phyloP scores from a whole-genome alignment of 1,139 yeast genomes.

The Hansenula lynferdii region DNA sequence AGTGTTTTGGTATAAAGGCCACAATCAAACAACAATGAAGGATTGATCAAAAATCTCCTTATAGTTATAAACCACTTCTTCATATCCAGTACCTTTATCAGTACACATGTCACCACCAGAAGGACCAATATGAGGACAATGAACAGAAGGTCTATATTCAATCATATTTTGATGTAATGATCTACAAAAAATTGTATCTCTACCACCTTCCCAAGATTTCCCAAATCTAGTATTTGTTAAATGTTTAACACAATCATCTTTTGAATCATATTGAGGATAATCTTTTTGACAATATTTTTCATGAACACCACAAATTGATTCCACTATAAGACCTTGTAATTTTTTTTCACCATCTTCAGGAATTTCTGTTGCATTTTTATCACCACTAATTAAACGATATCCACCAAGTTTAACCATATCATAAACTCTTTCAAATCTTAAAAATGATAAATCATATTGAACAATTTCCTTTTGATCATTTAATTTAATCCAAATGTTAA shows the following conservation, averaged over 20 bases:
- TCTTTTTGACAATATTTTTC: constrained; percentile 13
- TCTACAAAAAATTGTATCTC: constrained; percentile 21
- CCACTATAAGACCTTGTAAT: constrained; percentile 4
- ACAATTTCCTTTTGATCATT: constrained; percentile 5
- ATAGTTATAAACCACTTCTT: constrained; percentile 6
- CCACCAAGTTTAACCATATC: constrained; percentile 5
- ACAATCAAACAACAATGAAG: not conserved
- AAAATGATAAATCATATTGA: constrained; percentile 12
- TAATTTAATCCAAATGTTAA: constrained; percentile 15
- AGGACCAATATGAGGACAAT: constrained; percentile 22
- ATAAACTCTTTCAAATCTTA: constrained; percentile 9
- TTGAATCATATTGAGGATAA: constrained; percentile 10
- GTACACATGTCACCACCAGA: constrained; percentile 22
- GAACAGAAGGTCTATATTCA: constrained; percentile 17
- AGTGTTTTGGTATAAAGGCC: too few species aligned
- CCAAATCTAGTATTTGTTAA: constrained; percentile 9
- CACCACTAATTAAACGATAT: constrained; percentile 1
- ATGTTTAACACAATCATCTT: constrained; percentile 10
- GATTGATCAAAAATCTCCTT: constrained; percentile 2
- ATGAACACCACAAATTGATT: constrained; percentile 17
- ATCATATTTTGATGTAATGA: constrained; percentile 22
- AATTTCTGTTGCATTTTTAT: not conserved
- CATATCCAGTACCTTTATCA: constrained; percentile 13
- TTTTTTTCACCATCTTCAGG: not conserved
- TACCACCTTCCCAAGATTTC: constrained; percentile 16